Evolutionary conservation across 352 stramenopile species (phyloP).

Genomic region (Globisporangium solare): DNA sequence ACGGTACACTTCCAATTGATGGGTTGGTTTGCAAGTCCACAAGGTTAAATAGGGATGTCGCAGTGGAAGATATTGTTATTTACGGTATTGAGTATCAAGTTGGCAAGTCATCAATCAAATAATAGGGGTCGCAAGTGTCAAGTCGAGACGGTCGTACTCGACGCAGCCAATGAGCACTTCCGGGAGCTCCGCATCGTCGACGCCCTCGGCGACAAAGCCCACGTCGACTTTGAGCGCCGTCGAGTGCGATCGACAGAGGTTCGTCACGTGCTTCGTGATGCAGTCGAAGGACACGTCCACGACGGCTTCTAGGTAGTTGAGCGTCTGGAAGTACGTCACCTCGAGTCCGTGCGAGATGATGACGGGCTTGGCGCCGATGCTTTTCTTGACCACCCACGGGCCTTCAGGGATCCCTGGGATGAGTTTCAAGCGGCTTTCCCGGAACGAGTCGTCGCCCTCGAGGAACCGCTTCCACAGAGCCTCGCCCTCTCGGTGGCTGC

Average conservation of each 20-base stretch:
- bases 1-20: background rate
- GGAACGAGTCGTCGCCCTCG: conserved; percentile 57
- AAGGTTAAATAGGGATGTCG: too few species aligned
- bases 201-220: conserved; percentile 76
- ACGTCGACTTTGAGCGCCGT: conserved; percentile 71
- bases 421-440: conserved; percentile 73
- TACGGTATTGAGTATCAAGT: too few species aligned
- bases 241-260: conserved; percentile 64
- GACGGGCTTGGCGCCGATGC: conserved; percentile 69
- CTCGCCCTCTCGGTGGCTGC: conserved; percentile 24
- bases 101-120: too few species aligned
- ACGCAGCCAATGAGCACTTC: conserved; percentile 79
- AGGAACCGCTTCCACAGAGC: conserved; percentile 64
- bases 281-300: conserved; percentile 75
- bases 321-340: conserved; percentile 54
- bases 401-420: conserved; percentile 75
- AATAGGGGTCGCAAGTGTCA: conserved; percentile 51
- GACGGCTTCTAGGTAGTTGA: conserved; percentile 67
- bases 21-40: too few species aligned
- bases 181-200: conserved; percentile 59
- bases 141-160: conserved; percentile 74
- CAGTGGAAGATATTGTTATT: too few species aligned
- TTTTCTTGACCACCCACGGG: conserved; percentile 80
- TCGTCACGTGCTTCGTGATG: conserved; percentile 74
- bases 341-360: conserved; percentile 67